phyloP scores from a whole-genome alignment of 1,139 yeast species.

The Saccharomyces hybrid region DNA sequence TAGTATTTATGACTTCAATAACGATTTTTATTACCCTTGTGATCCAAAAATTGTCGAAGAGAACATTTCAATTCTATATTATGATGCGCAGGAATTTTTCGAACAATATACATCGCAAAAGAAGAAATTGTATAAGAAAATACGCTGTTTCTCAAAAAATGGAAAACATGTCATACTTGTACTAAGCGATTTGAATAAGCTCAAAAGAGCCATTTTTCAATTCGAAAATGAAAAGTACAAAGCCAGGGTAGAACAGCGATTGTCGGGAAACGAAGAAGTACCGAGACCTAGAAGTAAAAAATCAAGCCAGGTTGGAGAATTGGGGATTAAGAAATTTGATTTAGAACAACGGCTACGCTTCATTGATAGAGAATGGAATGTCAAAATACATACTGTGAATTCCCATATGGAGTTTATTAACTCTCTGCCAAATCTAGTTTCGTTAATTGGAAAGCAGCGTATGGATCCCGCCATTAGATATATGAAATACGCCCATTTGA shows the following conservation, averaged over 20 bases:
- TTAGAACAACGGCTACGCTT: slow-evolving; percentile 20
- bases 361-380: slow-evolving; percentile 25
- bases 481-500: slow-evolving; percentile 45
- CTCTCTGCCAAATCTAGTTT: slow-evolving; percentile 51
- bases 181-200: slow-evolving; percentile 44
- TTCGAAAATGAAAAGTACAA: slow-evolving; percentile 43
- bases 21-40: slow-evolving; percentile 51
- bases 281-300: slow-evolving; percentile 11
- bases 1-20: slow-evolving; percentile 39
- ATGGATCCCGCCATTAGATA: slow-evolving; percentile 53
- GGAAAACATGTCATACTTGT: slow-evolving; percentile 37
- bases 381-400: slow-evolving; percentile 17
- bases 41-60: slow-evolving; percentile 38
- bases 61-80: slow-evolving; percentile 39
- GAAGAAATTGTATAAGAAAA: slow-evolving; percentile 23
- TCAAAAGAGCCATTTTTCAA: slow-evolving; percentile 38
- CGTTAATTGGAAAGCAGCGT: slow-evolving; percentile 46
- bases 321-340: slow-evolving; percentile 17
- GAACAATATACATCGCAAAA: slow-evolving; percentile 30
- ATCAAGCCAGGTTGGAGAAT: slow-evolving; percentile 5
- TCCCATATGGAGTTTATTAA: slow-evolving; percentile 42
- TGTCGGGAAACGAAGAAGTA: slow-evolving; percentile 14
- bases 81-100: slow-evolving; percentile 42
- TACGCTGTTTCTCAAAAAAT: slow-evolving; percentile 19
- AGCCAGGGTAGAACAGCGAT: slow-evolving; percentile 29